Base-by-base conservation (phyloP, 495 filamentous ascomycete species). In the Hypoxylon rickii region DNA sequence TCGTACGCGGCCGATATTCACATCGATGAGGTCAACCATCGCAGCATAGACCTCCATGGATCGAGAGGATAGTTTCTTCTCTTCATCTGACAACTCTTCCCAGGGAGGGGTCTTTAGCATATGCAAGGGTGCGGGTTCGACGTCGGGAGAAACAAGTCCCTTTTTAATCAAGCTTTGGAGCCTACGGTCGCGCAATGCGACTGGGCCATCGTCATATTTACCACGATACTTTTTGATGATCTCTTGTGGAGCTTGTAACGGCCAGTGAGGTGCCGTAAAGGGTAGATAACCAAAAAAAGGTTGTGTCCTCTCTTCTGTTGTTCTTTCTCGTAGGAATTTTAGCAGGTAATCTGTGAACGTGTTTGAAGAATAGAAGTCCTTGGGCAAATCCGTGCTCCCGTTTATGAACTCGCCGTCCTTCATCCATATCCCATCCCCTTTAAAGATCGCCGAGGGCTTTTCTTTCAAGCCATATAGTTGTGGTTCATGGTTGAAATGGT, bases 21-120 rank as follows among this genome's bases (percentile, higher is more conserved):
- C 57, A 57, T 86, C 84, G 51, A 85, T 85, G 45, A 74, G 75
- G 51, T 86, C 81, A 0, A 86, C 83, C 83, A 87, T 86, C 0
- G 74, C 83, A 0, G 83, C 84, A 57, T 81, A 86, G 13, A 61
- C 61, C 63, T 86, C 85, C 82, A 86, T 85, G 0, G 78, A 76
- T 4, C 76, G 75, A 10, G 71, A 65, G 3, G 83, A 85, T 38
- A 75, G 75, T 22, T 70, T 75, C 65, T 78, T 70, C 61, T 83
- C 79, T 29, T 81, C 73, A 0, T 70, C 48, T 1, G 73, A 73
- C 47, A 81, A 76, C 4, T 79, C 76, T 1, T 70, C 68, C 82
- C 83, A 86, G 3, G 73, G 67, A 32, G 79, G 78, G 33, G 78
- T 73, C 53, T 80, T 76, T 6, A 79, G 76, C 8, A 76, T 80